Evolutionary conservation across 2,329 filamentous ascomycete species (phyloP), one percentile per base, ranked within the genome.

Genomic region (Talaromyces sp.): DNA sequence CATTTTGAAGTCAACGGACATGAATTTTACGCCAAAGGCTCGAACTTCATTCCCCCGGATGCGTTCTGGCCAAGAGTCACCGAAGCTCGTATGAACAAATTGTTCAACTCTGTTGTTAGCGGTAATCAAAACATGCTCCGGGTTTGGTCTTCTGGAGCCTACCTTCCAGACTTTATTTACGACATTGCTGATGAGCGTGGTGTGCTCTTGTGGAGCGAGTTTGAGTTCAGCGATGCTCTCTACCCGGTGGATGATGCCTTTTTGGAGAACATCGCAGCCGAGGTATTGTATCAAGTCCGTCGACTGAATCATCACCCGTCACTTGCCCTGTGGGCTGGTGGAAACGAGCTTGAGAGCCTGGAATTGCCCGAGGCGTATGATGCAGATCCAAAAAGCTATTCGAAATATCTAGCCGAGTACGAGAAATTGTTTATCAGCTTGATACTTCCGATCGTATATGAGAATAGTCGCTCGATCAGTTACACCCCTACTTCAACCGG

Each of bases 1-100:
- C 83, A 88, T 67, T 88, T 88, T 63, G 84, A 88, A 67, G 78
- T 88, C 61, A 88, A 88, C 61, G 85, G 85, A 0, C 79, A 83
- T 54, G 80, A 84, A 12, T 85, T 88, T 64, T 88, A 86, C 65
- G 84, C 83, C 2, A 87, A 87, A 66, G 85, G 84, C 3, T 85
- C 82, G 19, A 87, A 87, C 64, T 81, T 87, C 63, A 85, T 87
- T 55, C 84, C 85, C 0, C 83, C 83, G 0, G 84, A 87, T 67
- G 79, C 80, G 2, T 87, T 88, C 68, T 87, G 84, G 83, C 80
- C 85, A 1, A 76, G 83, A 50, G 84, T 87, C 6, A 86, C 83
- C 0, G 69, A 75, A 26, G 71, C 73, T 0, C 79, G 78, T 50
- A 84, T 88, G 65, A 69, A 72, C 6, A 74, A 79, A 41, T 71